phyloP scores from a whole-genome alignment of 257 asterid species.

The Lavandula angustifolia region DNA sequence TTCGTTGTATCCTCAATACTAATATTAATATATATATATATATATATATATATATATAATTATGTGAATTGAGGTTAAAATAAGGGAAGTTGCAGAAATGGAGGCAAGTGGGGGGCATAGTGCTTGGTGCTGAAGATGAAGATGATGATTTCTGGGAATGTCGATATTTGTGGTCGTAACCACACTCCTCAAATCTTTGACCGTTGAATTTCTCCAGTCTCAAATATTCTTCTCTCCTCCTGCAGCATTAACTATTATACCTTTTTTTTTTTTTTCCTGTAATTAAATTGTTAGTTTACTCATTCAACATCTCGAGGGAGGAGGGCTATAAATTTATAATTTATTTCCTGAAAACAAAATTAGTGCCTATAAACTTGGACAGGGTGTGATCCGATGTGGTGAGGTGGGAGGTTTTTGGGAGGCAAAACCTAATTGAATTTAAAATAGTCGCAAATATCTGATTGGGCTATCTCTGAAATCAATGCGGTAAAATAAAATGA shows the following conservation, averaged over 20 bases:
- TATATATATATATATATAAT: no score
- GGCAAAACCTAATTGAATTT: not conserved
- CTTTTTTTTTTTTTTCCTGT: not conserved
- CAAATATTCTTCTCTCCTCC: conserved; percentile 16
- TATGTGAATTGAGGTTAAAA: not conserved
- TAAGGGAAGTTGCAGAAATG: conserved; percentile 36
- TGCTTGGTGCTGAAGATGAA: conserved; percentile 47
- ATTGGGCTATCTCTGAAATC: conserved; percentile 32
- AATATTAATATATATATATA: no score
- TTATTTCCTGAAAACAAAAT: not conserved
- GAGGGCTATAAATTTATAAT: not conserved
- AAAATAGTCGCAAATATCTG: not conserved
- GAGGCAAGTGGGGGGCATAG: conserved; percentile 52
- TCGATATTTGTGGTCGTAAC: not conserved
- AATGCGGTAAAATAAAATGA: conserved; percentile 35
- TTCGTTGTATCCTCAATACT: no score
- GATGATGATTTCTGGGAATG: conserved; percentile 46
- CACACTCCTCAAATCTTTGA: conserved; percentile 59
- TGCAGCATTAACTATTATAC: not conserved
- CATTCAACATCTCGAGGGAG: conserved; percentile 39
- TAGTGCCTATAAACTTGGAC: not conserved
- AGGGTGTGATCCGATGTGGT: not conserved
- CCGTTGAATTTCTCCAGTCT: conserved; percentile 41
- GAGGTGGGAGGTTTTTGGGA: not conserved
- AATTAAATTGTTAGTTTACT: not conserved